These are phyloP conservation scores for Globisporangium cederbergense DNA, from an alignment of 352 stramenopile genomes.

Conservation along the genomic window DNA sequence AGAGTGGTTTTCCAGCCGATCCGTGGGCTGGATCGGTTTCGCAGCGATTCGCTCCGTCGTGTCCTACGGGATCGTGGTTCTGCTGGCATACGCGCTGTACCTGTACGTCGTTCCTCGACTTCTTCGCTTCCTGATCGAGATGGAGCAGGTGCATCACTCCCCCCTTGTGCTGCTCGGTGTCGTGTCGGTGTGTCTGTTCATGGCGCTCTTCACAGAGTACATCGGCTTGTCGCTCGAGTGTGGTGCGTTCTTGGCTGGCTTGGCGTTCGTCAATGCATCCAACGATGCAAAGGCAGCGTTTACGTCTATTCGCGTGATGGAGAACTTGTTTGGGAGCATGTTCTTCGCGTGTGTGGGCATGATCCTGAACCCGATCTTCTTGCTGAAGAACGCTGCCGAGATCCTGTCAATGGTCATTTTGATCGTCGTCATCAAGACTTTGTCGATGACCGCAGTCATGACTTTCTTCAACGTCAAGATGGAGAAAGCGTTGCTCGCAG, in stretches of 20 bases:
- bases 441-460: constrained; percentile 76
- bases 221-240: constrained; percentile 83
- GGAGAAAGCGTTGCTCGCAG: constrained; percentile 68
- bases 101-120: constrained; percentile 66
- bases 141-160: constrained; percentile 81
- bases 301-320: constrained; percentile 83
- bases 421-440: constrained; percentile 76
- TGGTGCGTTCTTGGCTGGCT: constrained; percentile 74
- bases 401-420: constrained; percentile 83
- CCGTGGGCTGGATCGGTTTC: constrained; percentile 65
- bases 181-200: constrained; percentile 80
- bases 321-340: constrained; percentile 88
- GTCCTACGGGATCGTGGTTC: constrained; percentile 66
- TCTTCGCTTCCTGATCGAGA: constrained; percentile 65
- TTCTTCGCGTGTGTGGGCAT: constrained; percentile 88
- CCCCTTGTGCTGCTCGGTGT: constrained; percentile 78
- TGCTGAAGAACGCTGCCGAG: constrained; percentile 68
- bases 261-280: constrained; percentile 78
- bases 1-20: constrained; percentile 81
- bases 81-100: constrained; percentile 66
- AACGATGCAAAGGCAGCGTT: constrained; percentile 64
- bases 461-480: constrained; percentile 75
- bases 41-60: constrained; percentile 67
- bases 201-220: constrained; percentile 81
- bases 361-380: constrained; percentile 83